Evolutionary conservation across 1,139 yeast genomes (phyloP).

Genomic region (Tardiomyces blankii): DNA sequence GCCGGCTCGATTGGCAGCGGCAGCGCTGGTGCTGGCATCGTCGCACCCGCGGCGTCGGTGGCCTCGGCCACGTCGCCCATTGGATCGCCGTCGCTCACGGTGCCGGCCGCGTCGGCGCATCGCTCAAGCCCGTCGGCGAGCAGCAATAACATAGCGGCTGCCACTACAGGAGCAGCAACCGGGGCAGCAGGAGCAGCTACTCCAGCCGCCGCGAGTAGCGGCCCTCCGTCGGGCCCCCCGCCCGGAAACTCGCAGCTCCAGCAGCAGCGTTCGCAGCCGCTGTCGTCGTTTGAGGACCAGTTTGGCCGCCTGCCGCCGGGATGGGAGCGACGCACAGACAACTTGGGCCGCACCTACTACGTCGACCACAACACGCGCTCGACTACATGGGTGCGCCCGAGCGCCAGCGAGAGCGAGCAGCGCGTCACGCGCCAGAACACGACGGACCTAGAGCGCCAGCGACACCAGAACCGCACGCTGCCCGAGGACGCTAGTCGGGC

Average conservation of each 20-base stretch:
- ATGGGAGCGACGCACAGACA: conserved; percentile 98
- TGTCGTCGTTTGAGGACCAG: conserved; percentile 93
- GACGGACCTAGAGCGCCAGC: conserved; percentile 82
- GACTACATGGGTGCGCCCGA: conserved; percentile 97
- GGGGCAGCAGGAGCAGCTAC: no score
- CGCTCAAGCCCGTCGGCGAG: no score
- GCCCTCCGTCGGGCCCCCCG: conserved; percentile 10
- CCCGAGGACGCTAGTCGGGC: conserved; percentile 48
- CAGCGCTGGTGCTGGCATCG: no score
- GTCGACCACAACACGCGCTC: conserved; percentile 97
- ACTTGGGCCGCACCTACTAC: conserved; percentile 92
- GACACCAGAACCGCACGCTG: conserved; percentile 80
- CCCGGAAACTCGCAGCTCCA: conserved; percentile 15
- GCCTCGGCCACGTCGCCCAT: conserved; percentile 1
- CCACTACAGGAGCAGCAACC: no score
- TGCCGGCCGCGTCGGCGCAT: not conserved
- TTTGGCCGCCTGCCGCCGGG: conserved; percentile 95
- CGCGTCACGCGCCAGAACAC: conserved; percentile 37
- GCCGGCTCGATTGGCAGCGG: conserved; percentile 1
- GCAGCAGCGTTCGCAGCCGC: conserved; percentile 12
- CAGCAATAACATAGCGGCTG: no score
- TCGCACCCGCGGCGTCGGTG: conserved; percentile 1
- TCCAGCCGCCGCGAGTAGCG: no score
- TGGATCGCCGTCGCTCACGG: conserved; percentile 3
- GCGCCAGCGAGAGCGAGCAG: conserved; percentile 33